Base-by-base conservation (phyloP, 495 filamentous ascomycete species). In the Annulohypoxylon bovei region DNA sequence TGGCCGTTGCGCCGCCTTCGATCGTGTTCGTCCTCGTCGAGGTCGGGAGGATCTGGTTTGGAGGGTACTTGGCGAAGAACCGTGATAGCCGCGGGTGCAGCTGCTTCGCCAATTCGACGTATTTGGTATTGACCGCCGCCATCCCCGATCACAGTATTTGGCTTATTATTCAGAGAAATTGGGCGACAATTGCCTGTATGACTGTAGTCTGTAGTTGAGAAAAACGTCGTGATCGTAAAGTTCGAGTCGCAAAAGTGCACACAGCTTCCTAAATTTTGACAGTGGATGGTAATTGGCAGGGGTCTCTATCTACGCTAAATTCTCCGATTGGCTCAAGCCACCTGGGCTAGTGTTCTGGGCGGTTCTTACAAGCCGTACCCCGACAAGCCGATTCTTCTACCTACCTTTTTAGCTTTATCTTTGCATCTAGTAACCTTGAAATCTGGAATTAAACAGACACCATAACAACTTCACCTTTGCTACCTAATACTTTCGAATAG, bases 11-110 rank as follows among this genome's bases (percentile, higher is more conserved):
- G 64, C 77, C 78, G 35, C 79, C 70, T 55, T 83, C 77, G 50
- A 80, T 76, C 23, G 75, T 76, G 60, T 56, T 39, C 58, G 81
- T 27, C 61, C 73, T 62, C 64, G 65, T 77, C 56, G 69, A 71
- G 42, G 78, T 42, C 32, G 81, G 81, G 44, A 87, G 76, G 69
- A 89, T 82, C 46, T 83, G 77, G 61, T 76, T 77, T 27, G 95
- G 94, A 23, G 95, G 95, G 75, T 93, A 97, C 65, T 91, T 89
- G 35, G 91, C 89, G 79, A 99, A 93, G 87, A 99, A 97, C 67
- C 89, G 89, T 63, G 87, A 87, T n/a, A 99, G 86, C 16, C 90
- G 89, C 18, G 84, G 79, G 14, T 93, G 95, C 16, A 94, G 86
- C 35, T 85, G 78, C 74, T 86, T 83, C 27, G 90, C 92, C 60